phyloP scores from a whole-genome alignment of 495 filamentous ascomycete genomes.

The Sordaria brevicollis region DNA sequence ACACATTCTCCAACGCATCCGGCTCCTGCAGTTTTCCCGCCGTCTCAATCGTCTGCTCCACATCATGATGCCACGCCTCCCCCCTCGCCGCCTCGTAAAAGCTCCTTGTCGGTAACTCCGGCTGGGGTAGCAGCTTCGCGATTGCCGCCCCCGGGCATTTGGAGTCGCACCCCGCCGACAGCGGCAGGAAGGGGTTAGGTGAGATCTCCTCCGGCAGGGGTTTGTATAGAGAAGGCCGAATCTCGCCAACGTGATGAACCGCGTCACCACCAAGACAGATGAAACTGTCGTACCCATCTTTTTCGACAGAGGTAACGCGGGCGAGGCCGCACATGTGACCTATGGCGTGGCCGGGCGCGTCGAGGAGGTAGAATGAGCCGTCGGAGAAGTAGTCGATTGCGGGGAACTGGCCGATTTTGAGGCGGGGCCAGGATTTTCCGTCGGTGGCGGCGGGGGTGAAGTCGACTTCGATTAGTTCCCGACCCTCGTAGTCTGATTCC shows the following conservation, averaged over 20 bases:
- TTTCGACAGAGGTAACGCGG: slow-evolving; percentile 28
- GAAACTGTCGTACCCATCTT: slow-evolving; percentile 30
- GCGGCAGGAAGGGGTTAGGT: slow-evolving; percentile 27
- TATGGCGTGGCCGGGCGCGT: slow-evolving; percentile 44
- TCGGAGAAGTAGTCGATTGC: slow-evolving; percentile 54
- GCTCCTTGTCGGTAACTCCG: slow-evolving; percentile 11
- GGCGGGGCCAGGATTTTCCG: neutral
- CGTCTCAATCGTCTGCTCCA: slow-evolving; percentile 21
- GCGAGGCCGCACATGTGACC: slow-evolving; percentile 50
- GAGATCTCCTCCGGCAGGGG: slow-evolving; percentile 36
- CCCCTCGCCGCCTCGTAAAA: slow-evolving; percentile 25
- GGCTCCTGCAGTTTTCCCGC: slow-evolving; percentile 34
- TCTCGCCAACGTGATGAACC: slow-evolving; percentile 41
- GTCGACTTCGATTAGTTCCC: slow-evolving; percentile 34
- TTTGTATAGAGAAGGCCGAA: slow-evolving; percentile 41
- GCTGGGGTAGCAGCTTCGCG: slow-evolving; percentile 19
- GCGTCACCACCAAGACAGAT: slow-evolving; percentile 47
- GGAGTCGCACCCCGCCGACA: neutral
- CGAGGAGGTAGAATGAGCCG: slow-evolving; percentile 48
- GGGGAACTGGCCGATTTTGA: slow-evolving; percentile 37
- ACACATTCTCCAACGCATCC: slow-evolving; percentile 41
- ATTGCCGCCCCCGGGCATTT: slow-evolving; percentile 33
- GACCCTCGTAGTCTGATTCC: slow-evolving; percentile 34
- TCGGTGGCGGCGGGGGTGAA: slow-evolving; percentile 17
- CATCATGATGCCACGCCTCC: slow-evolving; percentile 13